phyloP scores from a whole-genome alignment of 805 yeast species.

The Pichia nakasei region DNA sequence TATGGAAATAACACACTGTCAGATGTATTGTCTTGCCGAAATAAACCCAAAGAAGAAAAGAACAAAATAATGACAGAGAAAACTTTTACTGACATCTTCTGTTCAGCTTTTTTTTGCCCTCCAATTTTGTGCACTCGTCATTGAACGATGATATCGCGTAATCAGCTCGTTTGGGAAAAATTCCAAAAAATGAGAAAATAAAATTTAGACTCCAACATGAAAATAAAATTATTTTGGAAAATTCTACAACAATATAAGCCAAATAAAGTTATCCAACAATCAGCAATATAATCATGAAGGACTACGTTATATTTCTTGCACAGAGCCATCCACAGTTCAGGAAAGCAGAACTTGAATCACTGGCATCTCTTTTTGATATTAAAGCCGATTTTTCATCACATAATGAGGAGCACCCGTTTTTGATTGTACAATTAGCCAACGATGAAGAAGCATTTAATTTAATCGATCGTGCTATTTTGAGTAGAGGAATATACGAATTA shows the following conservation, averaged over 20 bases:
- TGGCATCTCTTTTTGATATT: slow-evolving; percentile 59
- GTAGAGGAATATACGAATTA: slow-evolving; percentile 71
- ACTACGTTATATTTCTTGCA: slow-evolving; percentile 74
- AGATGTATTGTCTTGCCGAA: not conserved
- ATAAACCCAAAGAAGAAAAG: not conserved
- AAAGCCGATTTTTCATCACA: slow-evolving; percentile 52
- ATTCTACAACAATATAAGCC: too few relatives aligned
- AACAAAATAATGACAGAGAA: not conserved
- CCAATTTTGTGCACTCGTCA: not conserved
- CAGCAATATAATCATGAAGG: too few relatives aligned
- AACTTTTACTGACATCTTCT: too few relatives aligned
- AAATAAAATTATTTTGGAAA: too few relatives aligned
- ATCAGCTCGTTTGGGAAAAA: not conserved
- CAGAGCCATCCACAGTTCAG: slow-evolving; percentile 78
- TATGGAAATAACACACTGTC: not conserved
- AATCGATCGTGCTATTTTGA: slow-evolving; percentile 58
- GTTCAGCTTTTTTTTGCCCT: not conserved
- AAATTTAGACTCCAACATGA: too few relatives aligned
- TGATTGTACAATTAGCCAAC: slow-evolving; percentile 54
- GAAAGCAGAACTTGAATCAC: slow-evolving; percentile 71
- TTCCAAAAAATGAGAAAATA: too few relatives aligned
- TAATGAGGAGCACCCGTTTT: slow-evolving; percentile 56
- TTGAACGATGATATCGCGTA: too few relatives aligned
- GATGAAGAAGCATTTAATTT: slow-evolving; percentile 61
- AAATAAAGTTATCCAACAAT: too few relatives aligned